Percentiles rank a stretch among this genome's conserved stretches.
Evolutionary conservation across 495 filamentous ascomycete genomes (phyloP).

Genomic region (Penicillium daleae): DNA sequence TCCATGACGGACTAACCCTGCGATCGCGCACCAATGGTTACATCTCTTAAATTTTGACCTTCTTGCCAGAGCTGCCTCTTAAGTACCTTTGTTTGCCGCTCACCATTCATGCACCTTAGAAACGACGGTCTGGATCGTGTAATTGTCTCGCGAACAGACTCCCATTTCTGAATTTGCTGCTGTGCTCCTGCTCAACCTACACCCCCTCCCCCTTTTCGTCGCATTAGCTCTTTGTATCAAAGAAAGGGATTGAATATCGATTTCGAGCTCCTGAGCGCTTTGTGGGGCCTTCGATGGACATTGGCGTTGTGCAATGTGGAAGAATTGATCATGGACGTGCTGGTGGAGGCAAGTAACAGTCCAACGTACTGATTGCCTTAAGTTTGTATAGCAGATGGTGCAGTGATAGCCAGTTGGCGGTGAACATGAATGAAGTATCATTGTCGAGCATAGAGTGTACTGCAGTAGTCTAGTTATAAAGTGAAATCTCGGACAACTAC

Average conservation of each 20-base stretch:
- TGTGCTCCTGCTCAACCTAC: not conserved
- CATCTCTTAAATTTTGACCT: not conserved
- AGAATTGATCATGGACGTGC: not conserved
- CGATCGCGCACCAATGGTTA: not conserved
- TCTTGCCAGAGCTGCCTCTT: constrained; percentile 11
- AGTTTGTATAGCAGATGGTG: not conserved
- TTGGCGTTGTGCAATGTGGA: not conserved
- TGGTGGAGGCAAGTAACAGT: not conserved
- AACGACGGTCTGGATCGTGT: constrained; percentile 24
- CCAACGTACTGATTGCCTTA: constrained; percentile 3
- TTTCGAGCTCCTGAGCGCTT: not conserved
- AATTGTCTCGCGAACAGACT: constrained; percentile 18
- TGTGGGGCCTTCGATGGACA: not conserved
- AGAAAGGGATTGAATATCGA: not conserved
- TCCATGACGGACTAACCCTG: not conserved
- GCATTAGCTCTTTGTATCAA: not conserved
- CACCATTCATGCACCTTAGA: constrained; percentile 2
- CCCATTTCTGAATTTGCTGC: not conserved
- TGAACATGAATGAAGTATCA: constrained; percentile 6
- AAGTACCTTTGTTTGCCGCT: constrained; percentile 12
- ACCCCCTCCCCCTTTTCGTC: constrained; percentile 4
- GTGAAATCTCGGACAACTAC: not conserved
- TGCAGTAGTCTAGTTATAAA: not conserved
- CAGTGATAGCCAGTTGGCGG: constrained; percentile 7
- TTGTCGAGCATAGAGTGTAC: not conserved